Evolutionary conservation across 2,329 filamentous ascomycete genomes (phyloP).

Genomic region (Zymoseptoria passerinii): DNA sequence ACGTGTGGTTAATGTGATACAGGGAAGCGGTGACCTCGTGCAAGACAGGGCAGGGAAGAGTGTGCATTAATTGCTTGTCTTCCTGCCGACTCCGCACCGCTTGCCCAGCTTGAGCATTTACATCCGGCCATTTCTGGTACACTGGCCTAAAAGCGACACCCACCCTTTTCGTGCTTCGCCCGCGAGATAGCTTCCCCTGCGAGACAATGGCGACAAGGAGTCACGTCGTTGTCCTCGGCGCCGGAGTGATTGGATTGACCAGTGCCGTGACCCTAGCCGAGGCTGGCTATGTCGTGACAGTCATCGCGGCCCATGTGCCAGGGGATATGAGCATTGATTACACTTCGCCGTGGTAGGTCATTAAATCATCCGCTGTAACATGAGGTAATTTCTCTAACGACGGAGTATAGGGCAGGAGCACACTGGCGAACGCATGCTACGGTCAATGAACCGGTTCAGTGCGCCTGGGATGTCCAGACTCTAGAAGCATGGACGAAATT

Average conservation of each 20-base stretch:
- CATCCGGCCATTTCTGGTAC: too few relatives aligned
- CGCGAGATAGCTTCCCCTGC: neutral
- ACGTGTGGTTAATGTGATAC: too few relatives aligned
- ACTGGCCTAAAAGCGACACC: neutral
- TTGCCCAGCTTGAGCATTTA: too few relatives aligned
- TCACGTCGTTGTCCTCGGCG: conserved; percentile 24
- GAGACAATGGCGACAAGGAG: conserved; percentile 1
- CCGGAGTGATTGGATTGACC: conserved; percentile 41
- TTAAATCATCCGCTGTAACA: neutral
- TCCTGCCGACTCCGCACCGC: too few relatives aligned
- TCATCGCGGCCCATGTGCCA: conserved; percentile 38
- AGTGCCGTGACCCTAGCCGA: conserved; percentile 37
- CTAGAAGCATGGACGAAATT: conserved; percentile 35
- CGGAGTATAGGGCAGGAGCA: conserved; percentile 36
- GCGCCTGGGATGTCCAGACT: conserved; percentile 38
- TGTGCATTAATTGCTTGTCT: too few relatives aligned
- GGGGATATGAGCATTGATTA: conserved; percentile 36
- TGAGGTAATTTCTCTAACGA: neutral
- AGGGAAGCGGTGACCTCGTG: too few relatives aligned
- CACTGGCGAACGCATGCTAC: conserved; percentile 41
- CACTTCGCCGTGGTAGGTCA: conserved; percentile 36
- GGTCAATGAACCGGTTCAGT: conserved; percentile 26
- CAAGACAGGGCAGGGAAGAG: too few relatives aligned
- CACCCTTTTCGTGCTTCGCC: neutral
- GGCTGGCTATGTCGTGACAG: conserved; percentile 34